Evolutionary conservation across 805 yeast species (phyloP), one percentile per base, ranked within the genome.

Genomic region (Starmera dryadoides): DNA sequence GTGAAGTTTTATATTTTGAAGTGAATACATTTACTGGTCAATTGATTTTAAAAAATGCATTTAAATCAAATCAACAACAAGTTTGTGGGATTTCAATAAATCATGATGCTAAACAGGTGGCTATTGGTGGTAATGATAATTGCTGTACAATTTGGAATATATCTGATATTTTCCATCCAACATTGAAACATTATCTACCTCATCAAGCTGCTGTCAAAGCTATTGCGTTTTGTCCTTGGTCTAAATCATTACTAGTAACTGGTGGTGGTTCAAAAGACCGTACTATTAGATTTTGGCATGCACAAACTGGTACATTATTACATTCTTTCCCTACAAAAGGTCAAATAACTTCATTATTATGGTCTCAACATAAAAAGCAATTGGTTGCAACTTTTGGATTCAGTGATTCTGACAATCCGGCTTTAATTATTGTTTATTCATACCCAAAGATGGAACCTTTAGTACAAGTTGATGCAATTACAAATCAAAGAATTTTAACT

Each of bases 131-230:
- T 2, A 88, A 88, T 55, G 95, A 88, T 53, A 86, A 88, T 51
- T 64, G 76, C 15, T 85, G 91, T 42, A 70, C 85, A 1, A 64
- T 89, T 2, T 88, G 95, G 95, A 77, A 83, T 47, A 69, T 84
- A 17, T 38, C 62, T 2, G 54, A 67, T 38, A 42, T 61, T 4
- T 33, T 44, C 4, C 39, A 53, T 0, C 83, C 91, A 9, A 50
- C 39, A 18, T 49, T 74, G 35, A 59, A 63, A 43, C 76, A 69
- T 52, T 55, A 59, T 9, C 63, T 88, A 37, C 75, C 70, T 1
- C 97, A 89, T 52, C 63, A 66, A 3, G 95, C 96, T 2, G 97
- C 97, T 0, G 89, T 89, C 0, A 88, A 88, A 50, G 97, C 96
- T 0, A 65, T 89, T 34, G 83, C 91, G 4, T 89, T 76, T 50